A percentile compares a stretch with the other conserved stretches of the same genome.
Conservation (phyloP, 441 rosid genomes). For the Eruca vesicaria region DNA sequence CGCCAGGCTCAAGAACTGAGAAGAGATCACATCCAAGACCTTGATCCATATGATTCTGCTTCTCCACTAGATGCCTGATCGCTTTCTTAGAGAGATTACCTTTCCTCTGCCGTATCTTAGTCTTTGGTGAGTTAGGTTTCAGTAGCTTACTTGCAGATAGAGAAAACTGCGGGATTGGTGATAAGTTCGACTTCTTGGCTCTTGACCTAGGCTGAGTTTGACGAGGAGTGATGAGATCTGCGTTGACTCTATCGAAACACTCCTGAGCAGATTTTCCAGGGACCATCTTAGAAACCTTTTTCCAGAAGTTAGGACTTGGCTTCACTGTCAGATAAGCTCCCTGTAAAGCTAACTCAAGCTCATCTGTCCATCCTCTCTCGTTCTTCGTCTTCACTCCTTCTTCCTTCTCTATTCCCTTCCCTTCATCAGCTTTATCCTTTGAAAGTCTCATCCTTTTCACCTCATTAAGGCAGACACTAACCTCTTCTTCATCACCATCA, state of each 20-base stretch:
- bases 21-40: constrained; percentile 63
- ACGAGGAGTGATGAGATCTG: constrained; percentile 64
- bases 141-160: constrained; percentile 34
- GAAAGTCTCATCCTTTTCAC: constrained; percentile 11
- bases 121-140: constrained; percentile 27
- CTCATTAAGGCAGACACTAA: constrained; percentile 9
- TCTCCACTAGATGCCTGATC: constrained; percentile 62
- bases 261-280: constrained; percentile 92
- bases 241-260: constrained; percentile 80
- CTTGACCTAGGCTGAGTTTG: constrained; percentile 60
- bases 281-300: constrained; percentile 85
- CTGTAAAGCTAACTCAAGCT: constrained; percentile 66
- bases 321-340: constrained; percentile 66
- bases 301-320: constrained; percentile 93
- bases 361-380: constrained; percentile 55
- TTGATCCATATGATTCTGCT: constrained; percentile 47
- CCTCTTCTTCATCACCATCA: background rate
- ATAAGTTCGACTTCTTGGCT: constrained; percentile 34
- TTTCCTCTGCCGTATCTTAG: constrained; percentile 35
- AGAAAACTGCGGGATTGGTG: constrained; percentile 24
- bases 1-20: constrained; percentile 66
- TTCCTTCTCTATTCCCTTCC: constrained; percentile 15
- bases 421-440: constrained; percentile 21
- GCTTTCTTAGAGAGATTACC: constrained; percentile 50
- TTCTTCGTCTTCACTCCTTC: constrained; percentile 35